Percentiles rank a stretch among this genome's conserved stretches.
Conservation (phyloP, 2,329 filamentous ascomycete species). For the Cryphonectria japonica region DNA sequence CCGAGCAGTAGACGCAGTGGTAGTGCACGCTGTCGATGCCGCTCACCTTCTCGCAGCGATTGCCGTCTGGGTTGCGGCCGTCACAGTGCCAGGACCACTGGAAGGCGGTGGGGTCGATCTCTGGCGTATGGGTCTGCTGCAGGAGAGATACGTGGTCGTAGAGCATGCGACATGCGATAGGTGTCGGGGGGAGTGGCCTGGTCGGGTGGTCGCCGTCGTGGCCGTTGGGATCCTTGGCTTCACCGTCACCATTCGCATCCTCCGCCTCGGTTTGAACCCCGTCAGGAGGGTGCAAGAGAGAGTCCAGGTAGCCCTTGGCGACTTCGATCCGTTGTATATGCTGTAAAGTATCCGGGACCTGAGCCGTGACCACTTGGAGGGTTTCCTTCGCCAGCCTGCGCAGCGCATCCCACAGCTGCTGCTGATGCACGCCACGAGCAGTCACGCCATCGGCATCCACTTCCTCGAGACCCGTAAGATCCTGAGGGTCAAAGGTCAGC, state of each 20-base stretch:
- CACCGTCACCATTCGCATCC: neutral
- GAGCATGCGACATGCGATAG: neutral
- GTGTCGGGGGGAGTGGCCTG: neutral
- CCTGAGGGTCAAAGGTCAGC: conserved; percentile 7
- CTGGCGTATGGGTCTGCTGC: conserved; percentile 1
- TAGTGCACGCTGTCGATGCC: conserved; percentile 25
- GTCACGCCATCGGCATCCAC: neutral
- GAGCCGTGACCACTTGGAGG: conserved; percentile 9
- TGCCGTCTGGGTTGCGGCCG: conserved; percentile 7
- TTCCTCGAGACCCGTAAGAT: neutral
- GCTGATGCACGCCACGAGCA: neutral
- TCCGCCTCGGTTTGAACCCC: neutral
- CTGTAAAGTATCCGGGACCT: conserved; percentile 27
- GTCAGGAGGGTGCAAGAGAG: conserved; percentile 20
- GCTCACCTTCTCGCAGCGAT: conserved; percentile 14
- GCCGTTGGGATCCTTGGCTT: neutral
- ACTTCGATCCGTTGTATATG: conserved; percentile 30
- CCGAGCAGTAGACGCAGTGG: conserved; percentile 32
- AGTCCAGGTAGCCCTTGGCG: conserved; percentile 28
- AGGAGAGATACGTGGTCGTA: neutral
- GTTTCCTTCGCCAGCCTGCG: conserved; percentile 2
- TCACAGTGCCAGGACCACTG: conserved; percentile 2
- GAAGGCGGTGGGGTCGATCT: neutral
- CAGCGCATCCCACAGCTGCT: neutral
- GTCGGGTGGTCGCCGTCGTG: neutral